Percentiles rank a stretch among this genome's conserved stretches.
These are phyloP conservation scores for Cylindrotheca closterium DNA, from an alignment of 108 stramenopile genomes.

Conservation along the genomic window DNA sequence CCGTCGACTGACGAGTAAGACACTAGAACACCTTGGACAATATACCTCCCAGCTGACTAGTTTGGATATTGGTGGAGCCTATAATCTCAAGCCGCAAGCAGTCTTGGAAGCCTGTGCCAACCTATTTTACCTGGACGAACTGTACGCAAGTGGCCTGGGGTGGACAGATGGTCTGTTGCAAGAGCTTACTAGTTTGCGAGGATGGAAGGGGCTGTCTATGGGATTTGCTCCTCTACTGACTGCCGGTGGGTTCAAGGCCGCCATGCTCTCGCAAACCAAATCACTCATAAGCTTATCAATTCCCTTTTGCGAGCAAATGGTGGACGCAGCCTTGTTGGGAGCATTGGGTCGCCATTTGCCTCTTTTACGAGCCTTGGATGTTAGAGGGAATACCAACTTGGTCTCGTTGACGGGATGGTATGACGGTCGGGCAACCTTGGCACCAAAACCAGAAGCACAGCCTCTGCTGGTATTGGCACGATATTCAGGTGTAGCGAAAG, in stretches of 20 bases:
- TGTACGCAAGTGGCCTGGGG: slow-evolving; percentile 66
- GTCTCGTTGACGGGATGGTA: slow-evolving; percentile 68
- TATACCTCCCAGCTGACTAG: slow-evolving; percentile 28
- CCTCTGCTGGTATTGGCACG: slow-evolving; percentile 72
- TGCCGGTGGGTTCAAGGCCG: slow-evolving; percentile 45
- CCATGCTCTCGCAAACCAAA: slow-evolving; percentile 24
- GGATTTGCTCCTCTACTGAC: slow-evolving; percentile 60
- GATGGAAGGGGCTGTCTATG: slow-evolving; percentile 59
- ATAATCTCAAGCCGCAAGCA: slow-evolving; percentile 53
- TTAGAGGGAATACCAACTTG: slow-evolving; percentile 67
- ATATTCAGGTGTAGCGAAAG: slow-evolving; percentile 57
- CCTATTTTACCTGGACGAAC: slow-evolving; percentile 41
- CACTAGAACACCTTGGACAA: slow-evolving; percentile 25
- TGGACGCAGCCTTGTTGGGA: slow-evolving; percentile 70
- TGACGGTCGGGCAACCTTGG: slow-evolving; percentile 69
- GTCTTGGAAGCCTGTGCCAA: slow-evolving; percentile 31
- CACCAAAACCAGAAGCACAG: slow-evolving; percentile 15
- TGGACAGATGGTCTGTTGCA: slow-evolving; percentile 68
- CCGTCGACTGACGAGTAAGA: slow-evolving; percentile 59
- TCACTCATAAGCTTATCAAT: slow-evolving; percentile 43
- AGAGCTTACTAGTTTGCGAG: slow-evolving; percentile 30
- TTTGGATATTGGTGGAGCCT: slow-evolving; percentile 74
- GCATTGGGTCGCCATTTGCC: slow-evolving; percentile 63
- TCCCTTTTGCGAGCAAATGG: slow-evolving; percentile 66
- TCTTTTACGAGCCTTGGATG: slow-evolving; percentile 56